Base-by-base conservation (phyloP, 1,284 basidiomycete genomes). In the Ganoderma lucidum region DNA sequence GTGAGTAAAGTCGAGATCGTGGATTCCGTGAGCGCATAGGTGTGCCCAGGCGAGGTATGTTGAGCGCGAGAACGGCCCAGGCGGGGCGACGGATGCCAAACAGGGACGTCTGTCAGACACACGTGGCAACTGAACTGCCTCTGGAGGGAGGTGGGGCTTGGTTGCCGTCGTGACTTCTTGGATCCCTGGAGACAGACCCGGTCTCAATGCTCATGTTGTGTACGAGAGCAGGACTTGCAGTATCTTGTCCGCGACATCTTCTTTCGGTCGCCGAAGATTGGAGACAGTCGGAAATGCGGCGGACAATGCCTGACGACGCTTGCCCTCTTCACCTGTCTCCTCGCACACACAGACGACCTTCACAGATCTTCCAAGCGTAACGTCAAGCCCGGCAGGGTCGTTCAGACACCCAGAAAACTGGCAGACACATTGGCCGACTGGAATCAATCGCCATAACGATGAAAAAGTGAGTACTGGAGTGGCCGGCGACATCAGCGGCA, bases 51-150 rank as follows among this genome's bases (percentile, higher is more conserved):
- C 71, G 45, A 51, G 51, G 35, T 32, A 45, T 14, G 59, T 65
- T 67, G 70, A 39, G 70, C 72, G 72, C 72, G 72, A 73, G 72
- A 71, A 51, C 72, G 68, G 72, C 63, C 72, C 41, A 71, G 72
- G 66, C 72, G 55, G 32, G 59, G 58, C 60, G 45, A 62, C 45
- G 48, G 58, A 39, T 62, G 69, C 66, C 67, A 70, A 68, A 68
- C 44, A 45, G 37, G 71, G 58, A 37, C 71, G 45, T 61, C 48
- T 62, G 56, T 55, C 68, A 53, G 4, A 28, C 62, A 28, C 68
- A 72, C 71, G 68, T 68, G 71, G 61, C 55, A 39, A 35, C 37
- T 10, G 37, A 59, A 59, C n/a, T 2, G 35, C 56, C 35, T 37
- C 35, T 23, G 9, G 45, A 53, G 48, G 23, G 48, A 28, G 23